These are phyloP conservation scores for Cyclotella choctawhatcheeana DNA, from an alignment of 108 stramenopile genomes.

Conservation along the genomic window DNA sequence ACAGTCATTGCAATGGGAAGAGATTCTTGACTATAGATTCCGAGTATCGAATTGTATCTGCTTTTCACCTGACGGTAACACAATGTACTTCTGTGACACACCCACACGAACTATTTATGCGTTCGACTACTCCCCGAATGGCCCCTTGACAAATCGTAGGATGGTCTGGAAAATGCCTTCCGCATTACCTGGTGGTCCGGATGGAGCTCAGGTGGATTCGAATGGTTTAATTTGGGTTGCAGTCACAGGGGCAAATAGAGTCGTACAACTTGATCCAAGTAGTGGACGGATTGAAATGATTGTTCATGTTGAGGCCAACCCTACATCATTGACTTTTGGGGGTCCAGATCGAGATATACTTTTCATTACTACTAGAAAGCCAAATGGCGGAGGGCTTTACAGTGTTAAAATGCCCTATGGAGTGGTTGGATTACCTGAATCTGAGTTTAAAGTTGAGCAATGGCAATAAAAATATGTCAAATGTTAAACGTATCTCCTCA, in stretches of 20 bases:
- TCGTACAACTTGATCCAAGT: conserved; percentile 59
- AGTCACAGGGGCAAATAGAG: conserved; percentile 58
- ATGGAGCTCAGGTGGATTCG: conserved; percentile 72
- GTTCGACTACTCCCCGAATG: conserved; percentile 61
- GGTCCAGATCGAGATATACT: conserved; percentile 64
- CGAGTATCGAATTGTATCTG: conserved; percentile 75
- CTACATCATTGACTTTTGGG: conserved; percentile 71
- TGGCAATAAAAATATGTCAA: too few species aligned
- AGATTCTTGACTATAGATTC: conserved; percentile 57
- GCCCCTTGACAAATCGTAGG: conserved; percentile 51
- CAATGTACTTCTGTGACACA: conserved; percentile 70
- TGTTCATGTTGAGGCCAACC: conserved; percentile 60
- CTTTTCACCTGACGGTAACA: conserved; percentile 61
- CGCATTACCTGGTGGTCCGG: conserved; percentile 56
- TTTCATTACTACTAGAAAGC: conserved; percentile 73
- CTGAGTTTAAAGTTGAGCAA: conserved; percentile 55
- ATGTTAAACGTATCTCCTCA: too few species aligned
- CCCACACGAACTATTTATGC: conserved; percentile 71
- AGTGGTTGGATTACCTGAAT: conserved; percentile 70
- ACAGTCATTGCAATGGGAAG: conserved; percentile 36
- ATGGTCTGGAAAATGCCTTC: conserved; percentile 65
- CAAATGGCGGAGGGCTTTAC: conserved; percentile 74
- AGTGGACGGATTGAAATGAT: conserved; percentile 51
- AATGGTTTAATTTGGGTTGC: conserved; percentile 72
- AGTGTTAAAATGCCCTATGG: conserved; percentile 67